Percentiles rank a stretch among this genome's conserved stretches.
phyloP scores from a whole-genome alignment of 2,329 filamentous ascomycete species.

The Colletotrichum sp. region DNA sequence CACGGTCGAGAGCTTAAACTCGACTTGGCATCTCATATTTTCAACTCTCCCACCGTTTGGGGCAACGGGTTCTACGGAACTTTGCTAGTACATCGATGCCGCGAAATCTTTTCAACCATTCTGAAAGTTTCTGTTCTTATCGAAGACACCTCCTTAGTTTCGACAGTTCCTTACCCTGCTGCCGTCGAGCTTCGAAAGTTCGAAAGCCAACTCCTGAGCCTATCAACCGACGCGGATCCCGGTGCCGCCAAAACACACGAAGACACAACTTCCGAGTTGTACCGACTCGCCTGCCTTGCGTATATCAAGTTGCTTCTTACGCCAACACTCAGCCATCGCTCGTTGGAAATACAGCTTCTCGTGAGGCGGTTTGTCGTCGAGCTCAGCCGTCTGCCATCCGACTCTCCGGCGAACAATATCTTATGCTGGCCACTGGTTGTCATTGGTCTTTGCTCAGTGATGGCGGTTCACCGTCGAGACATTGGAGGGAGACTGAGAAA shows the following conservation, averaged over 20 bases:
- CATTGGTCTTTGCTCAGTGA: background rate
- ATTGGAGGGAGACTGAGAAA: background rate
- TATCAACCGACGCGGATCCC: background rate
- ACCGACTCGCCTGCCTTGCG: background rate
- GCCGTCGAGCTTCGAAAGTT: background rate
- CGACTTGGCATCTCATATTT: background rate
- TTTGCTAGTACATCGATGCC: background rate
- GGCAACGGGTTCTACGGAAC: background rate
- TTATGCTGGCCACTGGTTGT: background rate
- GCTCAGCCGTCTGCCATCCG: background rate
- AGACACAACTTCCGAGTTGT: background rate
- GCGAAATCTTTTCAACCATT: background rate
- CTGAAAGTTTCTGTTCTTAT: background rate
- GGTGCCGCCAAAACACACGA: background rate
- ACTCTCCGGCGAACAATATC: background rate
- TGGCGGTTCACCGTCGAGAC: background rate
- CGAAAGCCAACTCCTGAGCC: background rate
- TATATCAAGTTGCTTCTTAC: background rate
- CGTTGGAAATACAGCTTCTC: fast-evolving
- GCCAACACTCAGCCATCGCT: background rate
- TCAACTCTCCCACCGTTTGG: background rate
- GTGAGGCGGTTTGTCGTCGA: background rate
- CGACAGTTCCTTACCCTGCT: background rate
- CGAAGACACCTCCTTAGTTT: background rate
- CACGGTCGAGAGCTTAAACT: background rate